These are phyloP conservation scores for Stenogyne calaminthoides DNA, from an alignment of 305 asterid species.

Conservation along the genomic window DNA sequence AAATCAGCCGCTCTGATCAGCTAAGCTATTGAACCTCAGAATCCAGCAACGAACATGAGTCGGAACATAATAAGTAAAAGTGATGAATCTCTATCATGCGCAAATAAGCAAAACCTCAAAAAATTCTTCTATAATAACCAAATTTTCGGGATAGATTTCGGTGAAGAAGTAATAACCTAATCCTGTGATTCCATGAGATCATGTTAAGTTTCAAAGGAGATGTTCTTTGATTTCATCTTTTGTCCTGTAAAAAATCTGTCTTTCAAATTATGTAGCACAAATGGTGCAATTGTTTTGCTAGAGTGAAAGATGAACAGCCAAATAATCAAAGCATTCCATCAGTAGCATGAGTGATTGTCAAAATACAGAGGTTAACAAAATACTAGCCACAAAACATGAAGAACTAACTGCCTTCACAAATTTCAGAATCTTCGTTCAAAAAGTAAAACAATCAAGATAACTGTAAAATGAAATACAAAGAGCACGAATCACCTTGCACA, in stretches of 20 bases:
- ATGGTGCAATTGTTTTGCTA: not conserved
- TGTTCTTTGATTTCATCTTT: not conserved
- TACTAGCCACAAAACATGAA: not conserved
- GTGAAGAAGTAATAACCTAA: not conserved
- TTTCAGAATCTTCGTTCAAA: not conserved
- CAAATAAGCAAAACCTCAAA: not conserved
- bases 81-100: not conserved
- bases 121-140: not conserved
- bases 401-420: not conserved
- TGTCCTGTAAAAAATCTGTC: not conserved
- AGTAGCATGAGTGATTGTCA: not conserved
- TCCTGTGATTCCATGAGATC: not conserved
- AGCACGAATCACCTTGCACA: slow-evolving; percentile 21
- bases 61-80: not conserved
- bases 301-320: not conserved
- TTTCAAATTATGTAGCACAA: not conserved
- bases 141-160: not conserved
- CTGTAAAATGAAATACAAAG: not conserved
- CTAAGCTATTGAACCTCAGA: not conserved
- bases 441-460: slow-evolving; percentile 1
- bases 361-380: not conserved
- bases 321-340: not conserved
- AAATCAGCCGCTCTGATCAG: not conserved
- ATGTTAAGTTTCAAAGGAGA: not conserved
- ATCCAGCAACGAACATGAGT: not conserved